Conservation (phyloP, 2,329 filamentous ascomycete genomes). For the Cladosporium sp. region DNA sequence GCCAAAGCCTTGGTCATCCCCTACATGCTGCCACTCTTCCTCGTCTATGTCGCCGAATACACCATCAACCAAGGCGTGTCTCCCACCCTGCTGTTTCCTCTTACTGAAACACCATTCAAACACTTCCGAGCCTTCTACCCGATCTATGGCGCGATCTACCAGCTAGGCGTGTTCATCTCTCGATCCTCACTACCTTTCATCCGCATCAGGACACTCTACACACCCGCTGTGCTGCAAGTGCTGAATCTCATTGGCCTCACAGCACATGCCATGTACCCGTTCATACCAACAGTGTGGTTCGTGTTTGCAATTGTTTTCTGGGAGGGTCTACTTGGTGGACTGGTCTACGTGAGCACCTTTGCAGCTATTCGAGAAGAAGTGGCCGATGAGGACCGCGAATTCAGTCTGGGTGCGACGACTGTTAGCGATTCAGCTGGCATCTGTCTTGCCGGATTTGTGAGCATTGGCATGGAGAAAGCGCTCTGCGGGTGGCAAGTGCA, state of each 20-base stretch:
- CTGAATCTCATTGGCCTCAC: conserved; percentile 73
- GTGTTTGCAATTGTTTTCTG: conserved; percentile 85
- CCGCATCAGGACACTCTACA: conserved; percentile 76
- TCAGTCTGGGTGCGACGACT: conserved; percentile 83
- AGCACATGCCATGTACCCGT: conserved; percentile 70
- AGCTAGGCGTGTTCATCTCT: conserved; percentile 91
- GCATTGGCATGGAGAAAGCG: conserved; percentile 77
- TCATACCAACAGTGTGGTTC: conserved; percentile 83
- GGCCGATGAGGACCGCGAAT: conserved; percentile 76
- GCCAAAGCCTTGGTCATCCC: conserved; percentile 70
- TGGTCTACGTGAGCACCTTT: conserved; percentile 96
- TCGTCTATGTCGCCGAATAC: conserved; percentile 96
- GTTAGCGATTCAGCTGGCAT: conserved; percentile 92
- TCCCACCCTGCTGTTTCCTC: conserved; percentile 84
- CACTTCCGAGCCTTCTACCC: conserved; percentile 89
- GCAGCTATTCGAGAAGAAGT: conserved; percentile 88
- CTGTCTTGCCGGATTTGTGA: conserved; percentile 79
- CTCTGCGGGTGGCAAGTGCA: conserved; percentile 81
- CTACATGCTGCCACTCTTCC: conserved; percentile 84
- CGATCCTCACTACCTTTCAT: conserved; percentile 87
- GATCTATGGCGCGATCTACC: conserved; percentile 91
- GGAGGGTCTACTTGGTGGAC: conserved; percentile 87
- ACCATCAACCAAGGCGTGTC: conserved; percentile 95
- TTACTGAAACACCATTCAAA: conserved; percentile 72
- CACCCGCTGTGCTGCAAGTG: conserved; percentile 79